Conservation (phyloP, 2,329 filamentous ascomycete species). For the Penicillium sp. region DNA sequence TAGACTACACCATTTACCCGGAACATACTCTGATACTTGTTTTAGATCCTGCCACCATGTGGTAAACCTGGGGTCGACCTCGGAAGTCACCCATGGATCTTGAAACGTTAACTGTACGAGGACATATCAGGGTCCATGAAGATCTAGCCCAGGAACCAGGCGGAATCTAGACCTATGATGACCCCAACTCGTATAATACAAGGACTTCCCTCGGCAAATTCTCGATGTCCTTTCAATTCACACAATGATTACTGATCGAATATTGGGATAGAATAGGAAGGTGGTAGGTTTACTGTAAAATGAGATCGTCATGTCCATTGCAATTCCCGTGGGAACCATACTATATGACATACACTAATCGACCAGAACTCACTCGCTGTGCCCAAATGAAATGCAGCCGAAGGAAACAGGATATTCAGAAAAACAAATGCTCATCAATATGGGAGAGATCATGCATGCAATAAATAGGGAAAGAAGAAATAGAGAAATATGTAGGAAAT, state of each 20-base stretch:
- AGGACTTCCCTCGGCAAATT: background rate
- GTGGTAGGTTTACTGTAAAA: background rate
- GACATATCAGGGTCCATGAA: background rate
- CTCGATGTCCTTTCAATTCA: background rate
- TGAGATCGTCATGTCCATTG: constrained; percentile 21
- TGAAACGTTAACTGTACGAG: background rate
- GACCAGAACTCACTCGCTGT: constrained; percentile 30
- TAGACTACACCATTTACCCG: background rate
- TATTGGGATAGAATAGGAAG: background rate
- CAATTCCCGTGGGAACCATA: constrained; percentile 12
- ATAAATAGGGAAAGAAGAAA: background rate
- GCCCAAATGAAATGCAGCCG: constrained; percentile 19
- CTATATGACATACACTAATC: constrained; percentile 24
- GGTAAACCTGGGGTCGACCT: background rate
- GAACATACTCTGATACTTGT: background rate
- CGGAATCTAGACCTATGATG: background rate
- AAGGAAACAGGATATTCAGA: background rate
- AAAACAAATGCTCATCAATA: constrained; percentile 3
- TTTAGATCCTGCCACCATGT: background rate
- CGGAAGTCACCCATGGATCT: background rate
- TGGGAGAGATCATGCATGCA: constrained; percentile 13
- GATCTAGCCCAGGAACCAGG: background rate
- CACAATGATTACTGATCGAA: background rate
- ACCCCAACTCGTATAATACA: background rate
- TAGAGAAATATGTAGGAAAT: background rate